Conservation (phyloP, 352 stramenopile species). For the Pythium sp. region DNA sequence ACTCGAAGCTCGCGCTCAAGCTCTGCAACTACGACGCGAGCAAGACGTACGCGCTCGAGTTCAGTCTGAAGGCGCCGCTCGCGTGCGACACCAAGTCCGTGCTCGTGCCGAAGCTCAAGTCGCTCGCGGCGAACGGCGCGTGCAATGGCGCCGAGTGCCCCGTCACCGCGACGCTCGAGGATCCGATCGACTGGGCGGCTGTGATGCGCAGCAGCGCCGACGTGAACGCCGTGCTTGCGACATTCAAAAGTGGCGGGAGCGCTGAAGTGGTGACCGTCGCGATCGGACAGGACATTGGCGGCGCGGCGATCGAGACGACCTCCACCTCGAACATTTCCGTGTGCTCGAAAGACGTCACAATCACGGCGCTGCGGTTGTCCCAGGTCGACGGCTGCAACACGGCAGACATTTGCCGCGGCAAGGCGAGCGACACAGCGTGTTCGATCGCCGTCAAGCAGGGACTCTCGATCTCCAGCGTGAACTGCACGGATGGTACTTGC, state of each 20-base stretch:
- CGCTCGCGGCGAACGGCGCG: conserved; percentile 30
- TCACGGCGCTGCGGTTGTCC: conserved; percentile 59
- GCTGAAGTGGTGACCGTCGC: conserved; percentile 47
- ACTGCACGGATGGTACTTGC: conserved; percentile 43
- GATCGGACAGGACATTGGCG: conserved; percentile 31
- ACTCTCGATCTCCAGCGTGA: conserved; percentile 35
- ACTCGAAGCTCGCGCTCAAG: conserved; percentile 40
- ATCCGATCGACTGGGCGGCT: conserved; percentile 65
- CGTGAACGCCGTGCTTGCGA: conserved; percentile 50
- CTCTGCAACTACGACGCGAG: conserved; percentile 68
- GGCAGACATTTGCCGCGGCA: conserved; percentile 53
- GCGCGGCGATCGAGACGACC: conserved; percentile 26
- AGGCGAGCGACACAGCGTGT: conserved; percentile 40
- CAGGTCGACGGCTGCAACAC: conserved; percentile 49
- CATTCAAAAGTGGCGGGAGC: conserved; percentile 35
- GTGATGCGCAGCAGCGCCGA: conserved; percentile 37
- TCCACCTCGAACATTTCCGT: conserved; percentile 35
- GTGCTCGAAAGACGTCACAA: conserved; percentile 38
- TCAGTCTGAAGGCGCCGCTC: conserved; percentile 41
- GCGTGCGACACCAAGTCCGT: conserved; percentile 41
- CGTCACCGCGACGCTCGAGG: conserved; percentile 48
- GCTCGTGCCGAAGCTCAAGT: conserved; percentile 38
- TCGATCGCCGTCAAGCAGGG: conserved; percentile 34
- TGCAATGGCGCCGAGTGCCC: conserved; percentile 43
- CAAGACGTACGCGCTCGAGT: conserved; percentile 34